Conservation (phyloP, 306 rosid species). For the Delonix regia region DNA sequence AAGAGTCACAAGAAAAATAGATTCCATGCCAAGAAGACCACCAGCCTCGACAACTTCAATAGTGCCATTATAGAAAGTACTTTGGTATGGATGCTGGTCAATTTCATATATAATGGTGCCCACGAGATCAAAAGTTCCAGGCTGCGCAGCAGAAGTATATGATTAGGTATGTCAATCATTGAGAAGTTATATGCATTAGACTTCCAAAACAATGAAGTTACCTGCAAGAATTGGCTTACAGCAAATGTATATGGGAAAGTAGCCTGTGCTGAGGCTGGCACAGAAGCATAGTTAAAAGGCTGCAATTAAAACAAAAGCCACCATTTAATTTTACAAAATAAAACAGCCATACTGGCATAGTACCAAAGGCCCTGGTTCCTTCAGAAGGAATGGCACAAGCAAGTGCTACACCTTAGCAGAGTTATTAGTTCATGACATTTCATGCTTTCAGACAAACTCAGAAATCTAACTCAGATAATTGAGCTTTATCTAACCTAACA, state of each 20-base stretch:
- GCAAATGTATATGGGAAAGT: constrained; percentile 84
- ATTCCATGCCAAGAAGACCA: constrained; percentile 68
- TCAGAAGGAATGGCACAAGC: constrained; percentile 12
- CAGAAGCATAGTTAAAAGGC: constrained; percentile 74
- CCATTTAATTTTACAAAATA: constrained; percentile 12
- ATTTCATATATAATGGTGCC: constrained; percentile 80
- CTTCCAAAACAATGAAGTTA: constrained; percentile 33
- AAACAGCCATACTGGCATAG: neutral
- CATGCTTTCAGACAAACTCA: constrained; percentile 2
- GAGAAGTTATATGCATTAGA: constrained; percentile 8
- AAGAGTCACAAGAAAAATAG: constrained; percentile 84
- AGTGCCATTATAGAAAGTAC: constrained; percentile 85
- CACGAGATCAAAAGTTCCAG: constrained; percentile 91
- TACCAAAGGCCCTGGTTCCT: neutral
- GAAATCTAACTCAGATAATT: constrained; percentile 25
- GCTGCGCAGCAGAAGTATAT: constrained; percentile 54
- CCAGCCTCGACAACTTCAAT: constrained; percentile 85
- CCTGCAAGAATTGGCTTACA: constrained; percentile 95
- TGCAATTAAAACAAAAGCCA: constrained; percentile 41
- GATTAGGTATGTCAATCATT: constrained; percentile 2
- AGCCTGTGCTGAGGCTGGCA: constrained; percentile 82
- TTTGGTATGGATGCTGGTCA: constrained; percentile 76
- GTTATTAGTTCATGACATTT: neutral
- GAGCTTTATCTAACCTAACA: constrained; percentile 7
- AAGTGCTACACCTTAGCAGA: neutral